Evolutionary conservation across 345 rosid genomes (phyloP).

Genomic region (Arabis hirsuta): DNA sequence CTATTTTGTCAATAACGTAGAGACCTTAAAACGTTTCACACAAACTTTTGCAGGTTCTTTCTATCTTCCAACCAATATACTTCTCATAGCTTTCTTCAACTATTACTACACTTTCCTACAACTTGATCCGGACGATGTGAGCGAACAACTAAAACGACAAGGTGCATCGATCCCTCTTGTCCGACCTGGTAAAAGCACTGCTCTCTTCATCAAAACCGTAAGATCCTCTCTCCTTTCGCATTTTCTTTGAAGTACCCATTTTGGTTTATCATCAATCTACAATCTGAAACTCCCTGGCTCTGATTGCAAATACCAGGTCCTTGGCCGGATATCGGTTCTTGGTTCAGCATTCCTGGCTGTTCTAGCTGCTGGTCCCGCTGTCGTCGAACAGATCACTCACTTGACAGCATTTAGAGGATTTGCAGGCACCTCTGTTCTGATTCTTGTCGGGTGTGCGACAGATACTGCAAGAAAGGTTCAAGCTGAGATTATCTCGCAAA

Average conservation of each 20-base stretch:
- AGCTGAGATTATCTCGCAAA: slow-evolving; percentile 94
- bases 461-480: slow-evolving; percentile 97
- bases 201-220: slow-evolving; percentile 85
- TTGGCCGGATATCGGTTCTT: slow-evolving; percentile 91
- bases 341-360: slow-evolving; percentile 88
- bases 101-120: slow-evolving; percentile 97
- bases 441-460: slow-evolving; percentile 98
- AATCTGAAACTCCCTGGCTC: not conserved
- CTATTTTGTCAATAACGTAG: not conserved
- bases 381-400: slow-evolving; percentile 83
- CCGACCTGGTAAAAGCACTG: slow-evolving; percentile 94
- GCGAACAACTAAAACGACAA: slow-evolving; percentile 97
- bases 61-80: slow-evolving; percentile 87
- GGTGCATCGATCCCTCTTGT: slow-evolving; percentile 96
- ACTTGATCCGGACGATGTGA: slow-evolving; percentile 96
- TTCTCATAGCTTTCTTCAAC: slow-evolving; percentile 96
- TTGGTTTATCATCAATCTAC: slow-evolving; percentile 5
- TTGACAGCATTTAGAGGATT: slow-evolving; percentile 98
- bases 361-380: slow-evolving; percentile 97
- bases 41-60: slow-evolving; percentile 71
- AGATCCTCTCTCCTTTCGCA: slow-evolving; percentile 23
- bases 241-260: not conserved
- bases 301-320: slow-evolving; percentile 58
- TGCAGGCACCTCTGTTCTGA: slow-evolving; percentile 96
- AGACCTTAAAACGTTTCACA: not conserved